Percentiles rank a stretch among this genome's conserved stretches.
Evolutionary conservation across 768 basidiomycete genomes (phyloP).

Genomic region (Trametes punicea): DNA sequence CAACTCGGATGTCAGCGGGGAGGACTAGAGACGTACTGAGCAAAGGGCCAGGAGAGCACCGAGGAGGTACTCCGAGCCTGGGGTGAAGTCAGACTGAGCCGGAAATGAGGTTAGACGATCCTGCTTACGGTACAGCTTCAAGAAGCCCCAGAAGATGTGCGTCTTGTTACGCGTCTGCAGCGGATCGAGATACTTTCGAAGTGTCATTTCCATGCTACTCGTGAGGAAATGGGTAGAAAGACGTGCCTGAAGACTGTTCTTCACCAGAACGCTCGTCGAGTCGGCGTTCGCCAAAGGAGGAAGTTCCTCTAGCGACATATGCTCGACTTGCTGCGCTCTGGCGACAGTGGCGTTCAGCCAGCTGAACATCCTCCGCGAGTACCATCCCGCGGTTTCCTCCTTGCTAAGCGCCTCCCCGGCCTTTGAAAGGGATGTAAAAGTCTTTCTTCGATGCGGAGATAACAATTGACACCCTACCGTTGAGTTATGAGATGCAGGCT

Average conservation of each 20-base stretch:
- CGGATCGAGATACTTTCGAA: conserved; percentile 34
- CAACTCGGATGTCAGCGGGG: background rate
- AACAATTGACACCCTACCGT: conserved; percentile 39
- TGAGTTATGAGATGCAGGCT: conserved; percentile 44
- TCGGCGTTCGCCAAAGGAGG: conserved; percentile 49
- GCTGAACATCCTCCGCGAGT: conserved; percentile 38
- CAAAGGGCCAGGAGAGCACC: conserved; percentile 5
- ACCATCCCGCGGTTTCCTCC: conserved; percentile 26
- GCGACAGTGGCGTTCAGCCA: conserved; percentile 52
- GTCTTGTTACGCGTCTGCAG: conserved; percentile 29
- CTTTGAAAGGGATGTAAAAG: background rate
- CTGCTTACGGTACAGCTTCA: conserved; percentile 23
- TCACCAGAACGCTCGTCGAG: conserved; percentile 29
- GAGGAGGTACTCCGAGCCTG: conserved; percentile 16
- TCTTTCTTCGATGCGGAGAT: background rate
- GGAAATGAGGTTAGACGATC: background rate
- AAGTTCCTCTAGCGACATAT: conserved; percentile 39
- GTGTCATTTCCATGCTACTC: conserved; percentile 24
- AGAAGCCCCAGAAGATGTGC: conserved; percentile 28
- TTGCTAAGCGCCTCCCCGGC: conserved; percentile 10
- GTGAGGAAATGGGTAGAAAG: background rate
- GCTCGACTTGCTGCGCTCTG: conserved; percentile 37
- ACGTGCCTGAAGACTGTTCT: conserved; percentile 31
- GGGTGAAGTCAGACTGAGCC: background rate
- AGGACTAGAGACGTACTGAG: too few species aligned